Conservation (phyloP, 2,329 filamentous ascomycete species). For the Thelonectria blattea region DNA sequence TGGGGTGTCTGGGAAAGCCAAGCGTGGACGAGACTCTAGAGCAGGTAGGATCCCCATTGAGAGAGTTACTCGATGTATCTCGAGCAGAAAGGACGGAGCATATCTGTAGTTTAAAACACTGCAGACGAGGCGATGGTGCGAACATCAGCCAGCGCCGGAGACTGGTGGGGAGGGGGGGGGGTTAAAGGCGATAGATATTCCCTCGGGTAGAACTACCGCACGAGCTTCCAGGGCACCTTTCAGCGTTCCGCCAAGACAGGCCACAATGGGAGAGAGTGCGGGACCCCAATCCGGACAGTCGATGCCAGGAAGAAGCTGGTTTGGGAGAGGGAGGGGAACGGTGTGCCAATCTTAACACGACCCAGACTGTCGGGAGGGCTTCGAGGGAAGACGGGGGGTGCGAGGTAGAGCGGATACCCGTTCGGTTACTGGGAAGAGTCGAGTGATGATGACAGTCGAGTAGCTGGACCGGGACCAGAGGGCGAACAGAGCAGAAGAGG, state of each 20-base stretch:
- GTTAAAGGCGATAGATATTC: conserved; percentile 37
- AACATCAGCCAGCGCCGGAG: conserved; percentile 23
- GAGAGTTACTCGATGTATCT: conserved; percentile 42
- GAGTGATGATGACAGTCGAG: conserved; percentile 15
- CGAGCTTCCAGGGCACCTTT: conserved; percentile 32
- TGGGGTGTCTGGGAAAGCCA: conserved; percentile 59
- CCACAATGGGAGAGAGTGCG: conserved; percentile 36
- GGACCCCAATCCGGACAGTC: conserved; percentile 36
- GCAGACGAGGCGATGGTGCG: conserved; percentile 25
- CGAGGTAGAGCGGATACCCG: conserved; percentile 21
- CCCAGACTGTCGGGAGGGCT: conserved; percentile 39
- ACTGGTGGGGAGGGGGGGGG: conserved; percentile 29
- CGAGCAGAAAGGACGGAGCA: conserved; percentile 35
- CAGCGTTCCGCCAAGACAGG: conserved; percentile 36
- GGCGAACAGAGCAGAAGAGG: conserved; percentile 22
- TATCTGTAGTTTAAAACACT: conserved; percentile 30
- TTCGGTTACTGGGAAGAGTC: conserved; percentile 25
- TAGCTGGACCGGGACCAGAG: conserved; percentile 19
- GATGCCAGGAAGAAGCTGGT: conserved; percentile 38
- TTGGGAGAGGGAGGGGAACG: conserved; percentile 29
- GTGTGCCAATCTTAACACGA: conserved; percentile 41
- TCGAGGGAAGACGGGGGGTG: conserved; percentile 22
- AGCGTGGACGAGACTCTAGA: conserved; percentile 57
- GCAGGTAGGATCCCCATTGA: conserved; percentile 63
- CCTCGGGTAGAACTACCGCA: conserved; percentile 37